phyloP scores from a whole-genome alignment of 192 early-diverging fungal species.

The Irineochytrium annulatum region DNA sequence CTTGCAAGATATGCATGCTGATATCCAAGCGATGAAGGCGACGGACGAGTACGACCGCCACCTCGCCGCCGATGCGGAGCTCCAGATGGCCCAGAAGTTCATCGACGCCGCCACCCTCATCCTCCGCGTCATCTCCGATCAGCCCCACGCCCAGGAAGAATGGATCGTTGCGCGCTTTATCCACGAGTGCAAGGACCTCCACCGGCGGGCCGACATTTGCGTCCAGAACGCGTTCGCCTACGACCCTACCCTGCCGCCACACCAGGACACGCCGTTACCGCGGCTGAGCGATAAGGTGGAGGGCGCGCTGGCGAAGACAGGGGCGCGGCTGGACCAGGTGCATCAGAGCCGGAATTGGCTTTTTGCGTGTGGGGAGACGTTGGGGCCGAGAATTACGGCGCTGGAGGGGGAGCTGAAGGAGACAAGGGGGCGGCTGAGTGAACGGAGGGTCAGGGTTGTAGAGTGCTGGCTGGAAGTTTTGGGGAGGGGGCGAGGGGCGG shows the following conservation, averaged over 20 bases:
- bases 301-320: not conserved
- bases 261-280: not conserved
- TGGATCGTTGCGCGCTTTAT: not conserved
- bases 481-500: not conserved
- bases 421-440: not conserved
- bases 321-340: not conserved
- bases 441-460: not conserved
- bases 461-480: conserved; percentile 1
- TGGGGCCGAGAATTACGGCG: not conserved
- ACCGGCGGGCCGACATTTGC: not conserved
- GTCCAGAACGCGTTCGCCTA: conserved; percentile 1
- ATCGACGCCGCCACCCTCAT: conserved; percentile 19
- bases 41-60: conserved; percentile 26
- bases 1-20: not conserved
- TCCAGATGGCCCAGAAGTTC: conserved; percentile 19
- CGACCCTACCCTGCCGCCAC: not conserved
- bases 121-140: conserved; percentile 13
- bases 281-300: not conserved
- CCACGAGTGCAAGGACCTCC: not conserved
- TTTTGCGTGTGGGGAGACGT: not conserved
- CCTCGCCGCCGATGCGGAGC: conserved; percentile 23
- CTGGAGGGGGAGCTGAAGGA: not conserved
- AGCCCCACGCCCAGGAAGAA: conserved; percentile 7
- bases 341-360: not conserved
- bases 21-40: not conserved